Percentiles rank a stretch among this genome's conserved stretches.
These are phyloP conservation scores for Apodospora peruviana DNA, from an alignment of 495 filamentous ascomycete species.

Conservation along the genomic window DNA sequence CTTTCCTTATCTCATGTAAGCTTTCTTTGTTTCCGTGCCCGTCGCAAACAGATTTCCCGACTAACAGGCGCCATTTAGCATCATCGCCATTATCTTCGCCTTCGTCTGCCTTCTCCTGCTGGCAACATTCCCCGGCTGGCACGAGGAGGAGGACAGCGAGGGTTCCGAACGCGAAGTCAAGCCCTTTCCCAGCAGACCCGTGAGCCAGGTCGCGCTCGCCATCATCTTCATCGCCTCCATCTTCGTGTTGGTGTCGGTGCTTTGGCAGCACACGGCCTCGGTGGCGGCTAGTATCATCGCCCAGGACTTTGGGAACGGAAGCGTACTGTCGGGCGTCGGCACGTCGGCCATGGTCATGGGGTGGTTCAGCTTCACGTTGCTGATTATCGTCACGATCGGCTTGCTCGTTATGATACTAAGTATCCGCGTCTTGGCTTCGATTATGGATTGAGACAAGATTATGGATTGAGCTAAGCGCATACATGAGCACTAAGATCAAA, in stretches of 20 bases:
- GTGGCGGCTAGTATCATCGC: constrained; percentile 90
- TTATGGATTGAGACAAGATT: constrained; percentile 42
- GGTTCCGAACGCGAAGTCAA: constrained; percentile 68
- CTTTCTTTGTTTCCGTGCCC: not conserved
- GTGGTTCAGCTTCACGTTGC: constrained; percentile 89
- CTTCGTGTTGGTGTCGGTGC: constrained; percentile 69
- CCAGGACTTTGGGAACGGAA: constrained; percentile 92
- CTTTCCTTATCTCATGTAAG: constrained; percentile 71
- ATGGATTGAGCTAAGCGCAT: too few species aligned
- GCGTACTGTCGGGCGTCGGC: constrained; percentile 81
- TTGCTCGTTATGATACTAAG: constrained; percentile 93
- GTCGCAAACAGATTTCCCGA: too few species aligned
- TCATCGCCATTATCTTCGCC: constrained; percentile 78
- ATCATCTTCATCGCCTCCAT: constrained; percentile 76
- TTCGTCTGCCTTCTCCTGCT: constrained; percentile 70
- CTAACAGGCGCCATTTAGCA: constrained; percentile 32
- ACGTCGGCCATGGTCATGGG: constrained; percentile 91
- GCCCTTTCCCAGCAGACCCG: constrained; percentile 69
- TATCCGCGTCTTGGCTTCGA: constrained; percentile 59
- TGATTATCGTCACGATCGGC: constrained; percentile 92
- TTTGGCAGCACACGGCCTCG: constrained; percentile 86
- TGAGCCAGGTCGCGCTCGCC: constrained; percentile 68
- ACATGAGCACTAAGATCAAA: too few species aligned
- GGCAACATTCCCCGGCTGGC: constrained; percentile 78
- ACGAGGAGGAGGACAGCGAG: constrained; percentile 61